phyloP scores from a whole-genome alignment of 345 rosid species.

The Erucastrum elatum region DNA sequence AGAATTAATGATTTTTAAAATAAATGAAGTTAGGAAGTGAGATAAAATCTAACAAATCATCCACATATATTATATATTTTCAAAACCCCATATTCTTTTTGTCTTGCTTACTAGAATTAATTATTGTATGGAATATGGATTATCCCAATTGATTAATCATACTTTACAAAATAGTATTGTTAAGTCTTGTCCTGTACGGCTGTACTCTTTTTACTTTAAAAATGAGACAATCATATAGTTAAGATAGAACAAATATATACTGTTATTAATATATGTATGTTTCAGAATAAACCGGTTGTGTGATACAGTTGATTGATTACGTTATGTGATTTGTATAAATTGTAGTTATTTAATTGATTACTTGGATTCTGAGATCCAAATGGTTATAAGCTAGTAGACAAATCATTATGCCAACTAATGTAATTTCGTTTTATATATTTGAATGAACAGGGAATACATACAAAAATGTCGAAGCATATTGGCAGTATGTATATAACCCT shows the following conservation, averaged over 20 bases:
- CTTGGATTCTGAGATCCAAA: constrained; percentile 22
- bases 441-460: background rate
- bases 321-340: constrained; percentile 1
- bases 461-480: background rate
- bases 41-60: background rate
- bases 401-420: constrained; percentile 5
- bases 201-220: background rate
- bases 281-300: constrained; percentile 2
- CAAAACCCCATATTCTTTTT: background rate
- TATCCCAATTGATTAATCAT: constrained; percentile 10
- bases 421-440: background rate
- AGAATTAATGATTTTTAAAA: background rate
- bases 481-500: background rate
- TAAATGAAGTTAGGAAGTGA: background rate
- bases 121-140: constrained; percentile 15
- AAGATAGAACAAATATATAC: background rate
- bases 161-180: constrained; percentile 17
- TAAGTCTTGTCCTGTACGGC: constrained; percentile 2
- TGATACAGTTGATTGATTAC: constrained; percentile 20
- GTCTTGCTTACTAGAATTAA: background rate
- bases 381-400: constrained; percentile 25
- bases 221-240: constrained; percentile 2
- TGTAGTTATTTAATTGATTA: background rate
- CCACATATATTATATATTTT: background rate
- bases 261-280: constrained; percentile 18